Evolutionary conservation across 176 grass and related monocot species (phyloP), one percentile per base, ranked within the genome.

Genomic region (Tillandsia fasciculata): DNA sequence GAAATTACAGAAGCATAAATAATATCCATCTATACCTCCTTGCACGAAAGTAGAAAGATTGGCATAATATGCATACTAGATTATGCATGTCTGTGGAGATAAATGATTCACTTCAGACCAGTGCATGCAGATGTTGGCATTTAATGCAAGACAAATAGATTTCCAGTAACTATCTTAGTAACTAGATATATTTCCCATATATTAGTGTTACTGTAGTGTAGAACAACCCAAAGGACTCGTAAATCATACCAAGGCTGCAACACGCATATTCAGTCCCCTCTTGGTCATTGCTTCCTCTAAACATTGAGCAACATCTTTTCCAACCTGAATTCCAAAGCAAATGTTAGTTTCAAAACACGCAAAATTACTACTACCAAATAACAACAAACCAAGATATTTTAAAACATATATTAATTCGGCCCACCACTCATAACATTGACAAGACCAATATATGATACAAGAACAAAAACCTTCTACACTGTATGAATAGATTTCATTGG

Each of bases 251-350:
- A 96, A 79, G 67, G 80, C 86, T 6, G 86, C 80, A 52, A 96
- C 86, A 54, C 66, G 76, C 74, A 92, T 72, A 71, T 84, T 83
- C 54, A 89, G 72, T 73, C 88, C 92, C 71, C 58, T 79, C 73
- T 83, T 82, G 33, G 78, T 80, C 70, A 96, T 79, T 1, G 92
- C 88, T 68, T 92, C 86, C 67, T 96, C 74, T 83, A 96, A 92
- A 64, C 88, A 89, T 13, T 74, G 80, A 65, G 82, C 79, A 49
- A 96, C 75, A 81, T 96, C 92, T 77, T 78, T 89, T 29, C 87
- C 86, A 68, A 73, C 78, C 92, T 96, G 64, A 76, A 28, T 81
- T 64, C 10, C 59, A 86, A 51, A 49, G 9, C 64, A 61, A 20
- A 61, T 23, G 56, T 22, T 23, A 61, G 22, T n/a, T 23, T 5